phyloP scores from a whole-genome alignment of 805 yeast genomes.

The Huiozyma sinensis region DNA sequence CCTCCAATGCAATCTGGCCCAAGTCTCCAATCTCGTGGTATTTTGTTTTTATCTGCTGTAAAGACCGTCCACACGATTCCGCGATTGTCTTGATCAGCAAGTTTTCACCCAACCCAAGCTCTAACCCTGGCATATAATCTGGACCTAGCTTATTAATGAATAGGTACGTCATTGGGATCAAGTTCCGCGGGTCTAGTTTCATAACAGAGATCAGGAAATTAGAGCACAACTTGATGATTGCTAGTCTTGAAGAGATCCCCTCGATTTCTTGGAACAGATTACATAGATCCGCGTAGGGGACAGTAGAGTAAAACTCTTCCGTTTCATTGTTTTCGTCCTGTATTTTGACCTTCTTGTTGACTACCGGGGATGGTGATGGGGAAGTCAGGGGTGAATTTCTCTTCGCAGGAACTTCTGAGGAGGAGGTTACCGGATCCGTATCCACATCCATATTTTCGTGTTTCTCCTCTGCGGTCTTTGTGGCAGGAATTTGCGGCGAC shows the following conservation, averaged over 20 bases:
- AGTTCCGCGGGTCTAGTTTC: conserved; percentile 38
- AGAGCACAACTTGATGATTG: conserved; percentile 66
- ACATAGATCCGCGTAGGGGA: conserved; percentile 34
- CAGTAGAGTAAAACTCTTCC: conserved; percentile 7
- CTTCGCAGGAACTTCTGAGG: not conserved
- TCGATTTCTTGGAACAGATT: conserved; percentile 71
- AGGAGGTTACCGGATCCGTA: not conserved
- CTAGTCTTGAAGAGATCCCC: conserved; percentile 68
- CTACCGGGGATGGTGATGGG: not conserved
- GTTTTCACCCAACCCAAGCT: conserved; percentile 88
- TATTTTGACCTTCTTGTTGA: too few species aligned
- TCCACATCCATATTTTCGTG: not conserved
- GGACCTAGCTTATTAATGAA: conserved; percentile 89
- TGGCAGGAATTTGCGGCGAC: not conserved
- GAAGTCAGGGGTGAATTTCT: not conserved
- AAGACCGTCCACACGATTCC: conserved; percentile 78
- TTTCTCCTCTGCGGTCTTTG: not conserved
- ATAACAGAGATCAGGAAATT: conserved; percentile 61
- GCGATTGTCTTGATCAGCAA: conserved; percentile 77
- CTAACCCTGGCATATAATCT: conserved; percentile 82
- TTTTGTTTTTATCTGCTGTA: conserved; percentile 59
- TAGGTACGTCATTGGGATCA: conserved; percentile 67
- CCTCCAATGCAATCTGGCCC: conserved; percentile 77
- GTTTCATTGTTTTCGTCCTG: not conserved
- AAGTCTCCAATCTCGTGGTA: conserved; percentile 79